Conservation (phyloP, 305 asterid genomes). For the Fraxinus sp. region DNA sequence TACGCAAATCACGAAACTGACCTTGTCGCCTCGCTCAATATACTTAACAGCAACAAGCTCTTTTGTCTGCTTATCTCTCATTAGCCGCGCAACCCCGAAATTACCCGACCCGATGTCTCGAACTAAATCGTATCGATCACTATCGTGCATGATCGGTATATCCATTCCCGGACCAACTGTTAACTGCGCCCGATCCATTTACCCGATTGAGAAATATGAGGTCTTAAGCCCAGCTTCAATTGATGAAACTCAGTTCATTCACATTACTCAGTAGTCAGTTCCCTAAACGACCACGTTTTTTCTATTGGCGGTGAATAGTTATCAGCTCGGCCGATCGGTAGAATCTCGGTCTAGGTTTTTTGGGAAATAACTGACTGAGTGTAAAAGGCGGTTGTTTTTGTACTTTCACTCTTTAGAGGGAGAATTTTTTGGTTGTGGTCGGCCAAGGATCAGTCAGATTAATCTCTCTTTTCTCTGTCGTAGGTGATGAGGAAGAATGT, state of each 20-base stretch:
- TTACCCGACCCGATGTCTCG: conserved; percentile 85
- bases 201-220: neutral
- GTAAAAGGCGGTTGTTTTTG: conserved; percentile 25
- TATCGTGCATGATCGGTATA: conserved; percentile 80
- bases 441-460: conserved; percentile 28
- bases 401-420: conserved; percentile 12
- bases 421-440: conserved; percentile 27
- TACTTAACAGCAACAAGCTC: conserved; percentile 87
- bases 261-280: conserved; percentile 11
- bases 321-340: conserved; percentile 25
- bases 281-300: neutral
- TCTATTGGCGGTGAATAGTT: conserved; percentile 1
- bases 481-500: conserved; percentile 17
- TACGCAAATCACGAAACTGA: conserved; percentile 20
- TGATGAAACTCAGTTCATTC: conserved; percentile 25
- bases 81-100: conserved; percentile 76
- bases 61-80: conserved; percentile 79
- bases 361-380: neutral
- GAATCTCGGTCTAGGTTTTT: conserved; percentile 26
- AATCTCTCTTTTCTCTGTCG: neutral
- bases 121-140: conserved; percentile 80
- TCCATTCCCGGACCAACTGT: conserved; percentile 43
- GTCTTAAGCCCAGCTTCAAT: neutral
- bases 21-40: conserved; percentile 87
- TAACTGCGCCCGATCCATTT: conserved; percentile 48